A percentile compares a stretch with the other conserved stretches of the same genome.
phyloP scores from a whole-genome alignment of 306 rosid genomes.

The Sicyos edulis region DNA sequence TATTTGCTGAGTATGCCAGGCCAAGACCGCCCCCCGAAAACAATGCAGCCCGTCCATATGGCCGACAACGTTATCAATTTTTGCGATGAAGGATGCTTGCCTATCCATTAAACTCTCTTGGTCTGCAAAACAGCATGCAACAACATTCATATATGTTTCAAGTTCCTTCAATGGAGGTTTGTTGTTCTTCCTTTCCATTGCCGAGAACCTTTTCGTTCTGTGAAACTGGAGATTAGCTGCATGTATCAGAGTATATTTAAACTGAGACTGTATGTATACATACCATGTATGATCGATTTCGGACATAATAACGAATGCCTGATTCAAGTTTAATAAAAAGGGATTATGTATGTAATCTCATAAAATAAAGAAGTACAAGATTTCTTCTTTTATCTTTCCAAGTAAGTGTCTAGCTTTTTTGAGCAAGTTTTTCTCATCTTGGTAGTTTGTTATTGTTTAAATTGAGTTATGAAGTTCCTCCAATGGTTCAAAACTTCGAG shows the following conservation, averaged over 20 bases:
- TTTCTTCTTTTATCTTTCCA: too few species aligned
- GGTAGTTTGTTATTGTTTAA: too few species aligned
- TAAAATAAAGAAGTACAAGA: too few species aligned
- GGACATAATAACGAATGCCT: background rate
- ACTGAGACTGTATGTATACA: background rate
- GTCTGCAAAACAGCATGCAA: background rate
- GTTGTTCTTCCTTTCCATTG: background rate
- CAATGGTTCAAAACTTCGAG: too few species aligned
- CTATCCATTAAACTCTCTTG: conserved; percentile 21
- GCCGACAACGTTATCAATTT: conserved; percentile 22
- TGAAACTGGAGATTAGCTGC: conserved; percentile 7
- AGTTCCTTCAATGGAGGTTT: background rate
- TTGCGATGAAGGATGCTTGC: conserved; percentile 14
- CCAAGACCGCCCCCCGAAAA: conserved; percentile 55
- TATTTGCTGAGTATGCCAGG: conserved; percentile 92
- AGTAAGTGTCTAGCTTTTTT: too few species aligned
- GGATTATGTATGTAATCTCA: background rate
- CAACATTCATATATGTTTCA: conserved; percentile 14
- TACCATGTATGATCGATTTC: background rate
- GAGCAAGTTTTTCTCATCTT: too few species aligned
- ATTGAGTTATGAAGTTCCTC: too few species aligned
- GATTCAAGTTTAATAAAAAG: background rate
- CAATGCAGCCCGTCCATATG: conserved; percentile 30
- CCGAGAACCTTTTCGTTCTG: background rate
- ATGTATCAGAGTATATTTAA: background rate